Evolutionary conservation across 23 red algal species (phyloP).

Genomic region (Gracilariopsis chorda): DNA sequence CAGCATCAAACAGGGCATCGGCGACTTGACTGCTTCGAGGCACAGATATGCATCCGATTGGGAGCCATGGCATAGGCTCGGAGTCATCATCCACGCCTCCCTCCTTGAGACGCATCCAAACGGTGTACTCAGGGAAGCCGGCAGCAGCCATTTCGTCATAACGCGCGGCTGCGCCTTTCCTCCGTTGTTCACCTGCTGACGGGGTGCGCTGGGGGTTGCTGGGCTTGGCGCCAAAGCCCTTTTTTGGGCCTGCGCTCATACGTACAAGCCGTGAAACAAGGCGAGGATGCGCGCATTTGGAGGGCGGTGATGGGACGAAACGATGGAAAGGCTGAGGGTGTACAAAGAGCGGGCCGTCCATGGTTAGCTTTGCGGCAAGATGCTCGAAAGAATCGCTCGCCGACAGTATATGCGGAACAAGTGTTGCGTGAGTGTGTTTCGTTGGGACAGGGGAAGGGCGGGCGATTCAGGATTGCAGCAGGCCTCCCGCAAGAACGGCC

Average conservation of each 20-base stretch:
- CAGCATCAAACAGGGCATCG: constrained; percentile 64
- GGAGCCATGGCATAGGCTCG: constrained; percentile 69
- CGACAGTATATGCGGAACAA: too few species aligned
- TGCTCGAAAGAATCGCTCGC: too few species aligned
- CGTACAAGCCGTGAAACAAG: background rate
- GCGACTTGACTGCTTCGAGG: constrained; percentile 58
- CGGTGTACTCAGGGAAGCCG: constrained; percentile 79
- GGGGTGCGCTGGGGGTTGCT: constrained; percentile 27
- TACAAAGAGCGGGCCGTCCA: background rate
- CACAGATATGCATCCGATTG: constrained; percentile 68
- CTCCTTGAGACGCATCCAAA: constrained; percentile 70
- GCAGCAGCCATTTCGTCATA: constrained; percentile 74
- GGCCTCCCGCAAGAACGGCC: too few species aligned
- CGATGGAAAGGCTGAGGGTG: background rate
- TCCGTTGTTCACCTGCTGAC: constrained; percentile 33
- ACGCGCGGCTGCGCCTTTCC: constrained; percentile 49
- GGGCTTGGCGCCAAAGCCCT: constrained; percentile 41
- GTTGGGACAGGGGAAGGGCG: too few species aligned
- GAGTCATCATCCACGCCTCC: constrained; percentile 28
- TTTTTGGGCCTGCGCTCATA: constrained; percentile 11
- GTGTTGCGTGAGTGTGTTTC: too few species aligned
- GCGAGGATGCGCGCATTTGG: background rate
- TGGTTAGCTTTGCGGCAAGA: background rate
- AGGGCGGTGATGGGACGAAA: background rate
- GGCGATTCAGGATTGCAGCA: too few species aligned